Percentiles rank a stretch among this genome's conserved stretches.
These are phyloP conservation scores for Cyclotella cryptica DNA, from an alignment of 108 stramenopile genomes.

Conservation along the genomic window DNA sequence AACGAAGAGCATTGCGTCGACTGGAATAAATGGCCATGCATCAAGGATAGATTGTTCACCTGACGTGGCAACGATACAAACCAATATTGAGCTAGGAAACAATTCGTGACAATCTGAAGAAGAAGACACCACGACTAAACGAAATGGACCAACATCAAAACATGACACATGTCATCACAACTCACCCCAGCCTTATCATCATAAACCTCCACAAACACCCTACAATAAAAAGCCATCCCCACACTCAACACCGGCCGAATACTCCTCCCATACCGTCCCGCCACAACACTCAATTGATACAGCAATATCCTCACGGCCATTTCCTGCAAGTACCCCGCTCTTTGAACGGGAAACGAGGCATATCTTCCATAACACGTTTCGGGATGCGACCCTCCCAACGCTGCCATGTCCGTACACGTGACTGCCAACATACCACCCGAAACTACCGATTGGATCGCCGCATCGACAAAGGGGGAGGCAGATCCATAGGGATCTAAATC, in stretches of 20 bases:
- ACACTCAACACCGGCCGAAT: conserved; percentile 94
- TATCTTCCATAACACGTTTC: conserved; percentile 96
- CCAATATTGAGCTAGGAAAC: neutral
- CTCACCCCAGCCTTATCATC: conserved; percentile 89
- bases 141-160: neutral
- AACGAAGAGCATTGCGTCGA: conserved; percentile 95
- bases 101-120: neutral
- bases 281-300: conserved; percentile 82
- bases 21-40: conserved; percentile 92
- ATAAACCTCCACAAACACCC: conserved; percentile 96
- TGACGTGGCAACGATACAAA: neutral
- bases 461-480: conserved; percentile 97
- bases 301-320: conserved; percentile 95
- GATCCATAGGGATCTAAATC: conserved; percentile 99
- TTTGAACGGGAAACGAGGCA: conserved; percentile 86
- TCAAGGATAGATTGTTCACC: conserved; percentile 78
- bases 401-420: conserved; percentile 98
- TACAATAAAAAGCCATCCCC: conserved; percentile 97
- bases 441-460: conserved; percentile 89
- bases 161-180: neutral
- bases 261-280: conserved; percentile 89
- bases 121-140: neutral
- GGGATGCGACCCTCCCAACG: conserved; percentile 93
- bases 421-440: conserved; percentile 94
- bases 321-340: conserved; percentile 93